Percentiles rank a stretch among this genome's conserved stretches.
phyloP scores from a whole-genome alignment of 2,329 filamentous ascomycete genomes.

The Fusarium xylarioides region DNA sequence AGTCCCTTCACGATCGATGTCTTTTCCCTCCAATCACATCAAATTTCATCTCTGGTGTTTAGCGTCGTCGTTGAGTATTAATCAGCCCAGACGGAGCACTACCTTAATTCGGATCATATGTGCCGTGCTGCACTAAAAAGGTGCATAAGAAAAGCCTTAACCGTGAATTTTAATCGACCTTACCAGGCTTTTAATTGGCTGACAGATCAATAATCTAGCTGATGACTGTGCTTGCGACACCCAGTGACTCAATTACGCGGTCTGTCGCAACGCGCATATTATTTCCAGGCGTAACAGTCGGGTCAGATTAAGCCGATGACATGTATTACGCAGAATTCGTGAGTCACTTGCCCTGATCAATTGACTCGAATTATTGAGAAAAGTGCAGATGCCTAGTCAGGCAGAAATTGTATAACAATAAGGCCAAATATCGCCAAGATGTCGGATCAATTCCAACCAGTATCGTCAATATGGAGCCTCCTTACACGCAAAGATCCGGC shows the following conservation, averaged over 20 bases:
- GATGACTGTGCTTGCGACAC: constrained; percentile 10
- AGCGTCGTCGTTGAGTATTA: neutral
- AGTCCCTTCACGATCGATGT: neutral
- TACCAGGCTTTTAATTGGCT: neutral
- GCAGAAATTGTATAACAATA: neutral
- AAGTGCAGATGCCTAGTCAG: neutral
- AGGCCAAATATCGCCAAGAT: neutral
- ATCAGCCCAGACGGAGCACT: neutral
- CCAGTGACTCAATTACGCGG: constrained; percentile 14
- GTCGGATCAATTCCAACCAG: neutral
- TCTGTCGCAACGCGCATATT: neutral
- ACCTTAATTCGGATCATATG: neutral
- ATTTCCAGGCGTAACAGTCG: neutral
- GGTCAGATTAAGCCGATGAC: constrained; percentile 13
- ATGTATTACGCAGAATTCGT: neutral
- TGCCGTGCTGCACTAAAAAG: neutral
- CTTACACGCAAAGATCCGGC: constrained; percentile 8
- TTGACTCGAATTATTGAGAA: neutral
- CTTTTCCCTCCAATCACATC: neutral
- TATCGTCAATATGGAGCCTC: constrained; percentile 12
- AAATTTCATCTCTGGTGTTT: neutral
- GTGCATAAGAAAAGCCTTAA: neutral
- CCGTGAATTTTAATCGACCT: neutral
- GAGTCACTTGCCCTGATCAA: constrained; percentile 4
- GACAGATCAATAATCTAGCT: neutral